Evolutionary conservation across 139 green algal species (phyloP), one percentile per base, ranked within the genome.

Genomic region (Closterium sp.): DNA sequence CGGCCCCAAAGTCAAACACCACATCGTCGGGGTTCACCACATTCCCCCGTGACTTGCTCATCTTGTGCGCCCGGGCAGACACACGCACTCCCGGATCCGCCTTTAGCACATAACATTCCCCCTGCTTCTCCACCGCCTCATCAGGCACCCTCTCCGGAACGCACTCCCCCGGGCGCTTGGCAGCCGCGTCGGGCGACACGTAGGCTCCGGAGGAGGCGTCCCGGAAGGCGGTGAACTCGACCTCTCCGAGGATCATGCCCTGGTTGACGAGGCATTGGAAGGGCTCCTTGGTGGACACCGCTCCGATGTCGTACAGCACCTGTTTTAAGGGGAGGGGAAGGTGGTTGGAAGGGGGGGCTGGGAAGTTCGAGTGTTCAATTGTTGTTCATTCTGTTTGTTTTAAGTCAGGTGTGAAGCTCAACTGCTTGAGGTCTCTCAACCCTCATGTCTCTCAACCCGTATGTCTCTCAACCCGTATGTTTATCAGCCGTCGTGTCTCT

Each of bases 1-100:
- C 98, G 1, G 97, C 98, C 28, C 98, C 98, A 95, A 97, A 99
- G 1, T 91, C 89, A 12, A n/a, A 43, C 33, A 99, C 97, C n/a
- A 99, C 95, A 85, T 99, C 97, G 90, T 99, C 98, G 4, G 98
- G 98, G 93, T 99, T 99, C 94, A 99, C 95, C 33, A 99, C 98
- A 94, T 99, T 99, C 88, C 98, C 98, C 4, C 98, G 95, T 76
- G 87, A 96, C 95, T 99, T 99, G 95, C 90, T 96, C 98, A 99
- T 99, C 95, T 99, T 99, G 95, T 99, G 97, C 2, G 98, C 97
- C 8, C 97, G 96, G 0, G 96, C 94, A 8, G 92, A 90, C 9
- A 99, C 89, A 23, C 88, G 89, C 12, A 96, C 38, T 5, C 21
- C 21, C 32, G 64, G 86, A 12, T 91, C 84, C 33, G 85, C 25